Conservation (phyloP, 176 grass and related monocot genomes). For the Eleusine coracana region DNA sequence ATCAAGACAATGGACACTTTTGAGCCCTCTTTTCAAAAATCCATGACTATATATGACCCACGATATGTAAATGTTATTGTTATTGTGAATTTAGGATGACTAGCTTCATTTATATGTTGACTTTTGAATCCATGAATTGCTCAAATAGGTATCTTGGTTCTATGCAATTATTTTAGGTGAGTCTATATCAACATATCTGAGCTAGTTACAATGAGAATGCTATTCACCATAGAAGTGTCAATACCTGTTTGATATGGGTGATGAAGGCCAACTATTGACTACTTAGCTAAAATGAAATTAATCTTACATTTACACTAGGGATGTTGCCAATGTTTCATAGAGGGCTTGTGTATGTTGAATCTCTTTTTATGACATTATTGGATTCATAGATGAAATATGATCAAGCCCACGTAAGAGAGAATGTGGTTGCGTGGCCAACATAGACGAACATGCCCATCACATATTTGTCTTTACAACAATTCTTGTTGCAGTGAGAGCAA, state of each 20-base stretch:
- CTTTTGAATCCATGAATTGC: conserved; percentile 76
- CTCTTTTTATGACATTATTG: conserved; percentile 42
- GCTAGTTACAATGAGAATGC: conserved; percentile 50
- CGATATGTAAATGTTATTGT: conserved; percentile 60
- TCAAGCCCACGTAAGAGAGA: no score
- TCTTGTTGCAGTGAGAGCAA: no score
- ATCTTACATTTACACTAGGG: conserved; percentile 45
- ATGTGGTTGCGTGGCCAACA: no score
- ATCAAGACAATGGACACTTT: conserved; percentile 56
- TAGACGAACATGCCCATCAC: no score
- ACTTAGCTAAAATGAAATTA: conserved; percentile 73
- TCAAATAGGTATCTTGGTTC: conserved; percentile 51
- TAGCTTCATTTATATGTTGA: conserved; percentile 42
- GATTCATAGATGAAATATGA: no score
- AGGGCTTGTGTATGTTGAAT: conserved; percentile 39
- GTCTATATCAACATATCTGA: conserved; percentile 73
- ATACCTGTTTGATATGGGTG: conserved; percentile 57
- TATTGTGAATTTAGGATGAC: conserved; percentile 51
- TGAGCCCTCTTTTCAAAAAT: conserved; percentile 56
- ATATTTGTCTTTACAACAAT: no score
- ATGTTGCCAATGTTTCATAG: no score
- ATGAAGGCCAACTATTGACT: conserved; percentile 69
- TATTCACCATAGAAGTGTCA: conserved; percentile 38
- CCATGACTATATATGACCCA: conserved; percentile 60
- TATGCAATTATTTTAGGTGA: conserved; percentile 64